These are phyloP conservation scores for Saccharomycopsis schoenii DNA, from an alignment of 805 yeast genomes.

Conservation along the genomic window DNA sequence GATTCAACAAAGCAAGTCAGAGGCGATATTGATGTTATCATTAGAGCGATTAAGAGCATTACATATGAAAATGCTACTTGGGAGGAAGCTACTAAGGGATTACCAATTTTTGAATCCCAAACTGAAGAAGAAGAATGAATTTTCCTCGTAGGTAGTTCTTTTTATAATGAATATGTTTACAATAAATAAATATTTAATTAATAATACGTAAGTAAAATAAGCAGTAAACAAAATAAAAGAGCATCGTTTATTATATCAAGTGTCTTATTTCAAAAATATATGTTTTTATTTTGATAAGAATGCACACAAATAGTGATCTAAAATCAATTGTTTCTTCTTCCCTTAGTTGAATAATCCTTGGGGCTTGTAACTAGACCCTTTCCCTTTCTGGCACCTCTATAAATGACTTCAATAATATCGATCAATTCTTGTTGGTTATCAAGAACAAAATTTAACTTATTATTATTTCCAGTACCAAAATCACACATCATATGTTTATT, in stretches of 20 bases:
- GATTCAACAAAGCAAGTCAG: conserved; percentile 95
- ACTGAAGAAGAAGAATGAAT: conserved; percentile 26
- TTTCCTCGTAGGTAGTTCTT: background rate
- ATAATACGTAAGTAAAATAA: background rate
- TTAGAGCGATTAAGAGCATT: conserved; percentile 62
- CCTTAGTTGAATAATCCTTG: conserved; percentile 15
- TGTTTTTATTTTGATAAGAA: too few relatives aligned
- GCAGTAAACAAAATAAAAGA: too few relatives aligned
- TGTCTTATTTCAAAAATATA: too few relatives aligned
- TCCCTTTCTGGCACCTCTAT: conserved; percentile 86
- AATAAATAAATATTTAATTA: background rate
- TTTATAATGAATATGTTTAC: background rate
- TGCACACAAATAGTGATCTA: background rate
- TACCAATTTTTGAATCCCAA: conserved; percentile 68
- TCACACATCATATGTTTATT: conserved; percentile 98
- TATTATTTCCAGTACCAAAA: conserved; percentile 96
- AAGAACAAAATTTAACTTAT: conserved; percentile 75
- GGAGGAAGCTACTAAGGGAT: conserved; percentile 72
- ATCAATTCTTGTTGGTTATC: conserved; percentile 82
- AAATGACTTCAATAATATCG: conserved; percentile 82
- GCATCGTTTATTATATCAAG: too few relatives aligned
- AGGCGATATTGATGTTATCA: conserved; percentile 68
- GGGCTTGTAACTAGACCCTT: conserved; percentile 61
- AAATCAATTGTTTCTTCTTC: background rate
- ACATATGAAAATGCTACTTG: conserved; percentile 69